Evolutionary conservation across 495 filamentous ascomycete genomes (phyloP).

Genomic region (Tricharina praecox): DNA sequence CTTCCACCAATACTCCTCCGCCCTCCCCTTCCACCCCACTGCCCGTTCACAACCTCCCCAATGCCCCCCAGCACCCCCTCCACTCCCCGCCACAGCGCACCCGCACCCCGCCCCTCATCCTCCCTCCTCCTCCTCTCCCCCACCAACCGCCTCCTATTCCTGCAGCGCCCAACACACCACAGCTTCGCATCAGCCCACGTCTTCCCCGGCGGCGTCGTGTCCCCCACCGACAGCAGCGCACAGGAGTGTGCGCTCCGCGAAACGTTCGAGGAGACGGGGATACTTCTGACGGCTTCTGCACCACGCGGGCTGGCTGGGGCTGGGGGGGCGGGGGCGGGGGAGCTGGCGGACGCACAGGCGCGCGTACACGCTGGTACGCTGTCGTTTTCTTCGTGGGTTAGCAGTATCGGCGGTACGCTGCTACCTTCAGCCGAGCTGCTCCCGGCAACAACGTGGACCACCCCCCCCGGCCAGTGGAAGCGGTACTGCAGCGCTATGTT

Average conservation of each 20-base stretch:
- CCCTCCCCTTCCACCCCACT: too few species aligned
- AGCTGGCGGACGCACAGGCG: conserved; percentile 43
- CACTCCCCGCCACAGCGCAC: background rate
- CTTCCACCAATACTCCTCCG: background rate
- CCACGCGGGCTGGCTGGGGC: too few species aligned
- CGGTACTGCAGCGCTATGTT: conserved; percentile 94
- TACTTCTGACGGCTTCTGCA: conserved; percentile 47
- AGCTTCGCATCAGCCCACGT: conserved; percentile 84
- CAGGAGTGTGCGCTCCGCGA: conserved; percentile 42
- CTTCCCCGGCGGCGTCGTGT: conserved; percentile 86
- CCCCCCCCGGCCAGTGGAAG: conserved; percentile 50
- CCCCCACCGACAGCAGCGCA: conserved; percentile 50
- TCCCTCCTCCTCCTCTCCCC: conserved; percentile 67
- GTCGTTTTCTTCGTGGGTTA: conserved; percentile 40
- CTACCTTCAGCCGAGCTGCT: conserved; percentile 33
- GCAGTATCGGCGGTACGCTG: background rate
- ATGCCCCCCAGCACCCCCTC: too few species aligned
- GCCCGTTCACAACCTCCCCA: too few species aligned
- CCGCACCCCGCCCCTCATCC: background rate
- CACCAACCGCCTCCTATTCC: conserved; percentile 67
- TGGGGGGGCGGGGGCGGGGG: conserved; percentile 38
- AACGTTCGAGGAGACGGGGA: conserved; percentile 70
- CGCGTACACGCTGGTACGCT: conserved; percentile 44
- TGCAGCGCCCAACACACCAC: conserved; percentile 69
- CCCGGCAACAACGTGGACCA: conserved; percentile 86